These are phyloP conservation scores for Puccinia triticina DNA, from an alignment of 1,284 basidiomycete species.

Conservation along the genomic window DNA sequence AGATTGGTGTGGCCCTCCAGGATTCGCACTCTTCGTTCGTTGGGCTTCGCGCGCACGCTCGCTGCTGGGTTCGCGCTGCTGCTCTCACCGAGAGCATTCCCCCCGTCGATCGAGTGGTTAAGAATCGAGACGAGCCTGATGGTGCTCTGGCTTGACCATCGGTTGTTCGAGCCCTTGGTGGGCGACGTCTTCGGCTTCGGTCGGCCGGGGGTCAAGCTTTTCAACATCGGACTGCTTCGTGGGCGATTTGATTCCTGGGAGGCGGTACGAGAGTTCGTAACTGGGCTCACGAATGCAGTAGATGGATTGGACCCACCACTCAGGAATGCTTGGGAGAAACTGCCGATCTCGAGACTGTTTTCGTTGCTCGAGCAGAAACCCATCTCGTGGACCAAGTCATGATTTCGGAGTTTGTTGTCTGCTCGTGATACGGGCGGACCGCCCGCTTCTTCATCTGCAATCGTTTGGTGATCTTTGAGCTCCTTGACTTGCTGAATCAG, in stretches of 20 bases:
- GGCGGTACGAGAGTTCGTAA: constrained; percentile 21
- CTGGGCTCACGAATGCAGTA: constrained; percentile 17
- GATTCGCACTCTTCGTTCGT: constrained; percentile 20
- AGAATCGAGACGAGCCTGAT: constrained; percentile 34
- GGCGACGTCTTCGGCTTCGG: constrained; percentile 27
- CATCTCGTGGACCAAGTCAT: constrained; percentile 37
- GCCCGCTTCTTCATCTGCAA: constrained; percentile 2
- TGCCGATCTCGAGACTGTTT: constrained; percentile 22
- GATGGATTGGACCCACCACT: constrained; percentile 36
- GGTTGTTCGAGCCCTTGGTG: background rate
- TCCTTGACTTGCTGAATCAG: constrained; percentile 33
- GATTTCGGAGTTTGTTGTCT: constrained; percentile 3
- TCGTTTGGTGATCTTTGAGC: constrained; percentile 7
- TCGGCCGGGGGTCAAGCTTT: constrained; percentile 16
- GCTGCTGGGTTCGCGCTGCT: background rate
- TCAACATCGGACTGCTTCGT: constrained; percentile 28
- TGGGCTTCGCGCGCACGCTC: background rate
- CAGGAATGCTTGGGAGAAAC: background rate
- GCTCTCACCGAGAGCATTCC: background rate
- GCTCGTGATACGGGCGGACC: background rate
- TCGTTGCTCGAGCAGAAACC: constrained; percentile 28
- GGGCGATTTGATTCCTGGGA: background rate
- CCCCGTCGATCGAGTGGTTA: background rate
- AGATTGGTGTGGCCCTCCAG: constrained; percentile 6
- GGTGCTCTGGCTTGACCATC: constrained; percentile 15